A percentile compares a stretch with the other conserved stretches of the same genome.
Conservation (phyloP, 2,329 filamentous ascomycete genomes). For the Phaeosphaeriaceae sp. region DNA sequence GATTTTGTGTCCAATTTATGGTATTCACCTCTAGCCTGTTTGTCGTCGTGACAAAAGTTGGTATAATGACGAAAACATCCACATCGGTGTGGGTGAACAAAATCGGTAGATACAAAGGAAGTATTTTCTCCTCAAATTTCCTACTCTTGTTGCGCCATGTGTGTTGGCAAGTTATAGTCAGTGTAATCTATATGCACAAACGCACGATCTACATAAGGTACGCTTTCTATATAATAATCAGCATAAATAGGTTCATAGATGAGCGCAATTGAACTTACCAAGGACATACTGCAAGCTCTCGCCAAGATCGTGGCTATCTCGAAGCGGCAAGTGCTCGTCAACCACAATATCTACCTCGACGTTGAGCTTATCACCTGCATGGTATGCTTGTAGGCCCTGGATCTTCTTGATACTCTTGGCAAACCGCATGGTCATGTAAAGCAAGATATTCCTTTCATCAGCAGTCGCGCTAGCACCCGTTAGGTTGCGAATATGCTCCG, state of each 20-base stretch:
- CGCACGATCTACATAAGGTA: constrained; percentile 71
- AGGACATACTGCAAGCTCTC: constrained; percentile 83
- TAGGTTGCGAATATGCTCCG: constrained; percentile 79
- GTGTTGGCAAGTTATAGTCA: constrained; percentile 57
- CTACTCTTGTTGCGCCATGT: constrained; percentile 57
- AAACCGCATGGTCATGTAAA: constrained; percentile 94
- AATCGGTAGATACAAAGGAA: too few relatives aligned
- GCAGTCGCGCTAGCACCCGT: constrained; percentile 79
- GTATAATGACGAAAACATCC: not conserved
- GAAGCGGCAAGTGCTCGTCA: constrained; percentile 74
- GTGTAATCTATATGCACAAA: constrained; percentile 62
- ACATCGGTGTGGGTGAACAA: not conserved
- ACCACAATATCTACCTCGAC: constrained; percentile 85
- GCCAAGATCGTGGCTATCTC: constrained; percentile 80
- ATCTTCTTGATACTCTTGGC: constrained; percentile 86
- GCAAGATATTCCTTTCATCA: constrained; percentile 81
- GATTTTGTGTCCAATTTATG: too few relatives aligned
- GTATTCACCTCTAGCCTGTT: too few relatives aligned
- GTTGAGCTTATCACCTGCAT: constrained; percentile 83
- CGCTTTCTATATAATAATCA: constrained; percentile 60
- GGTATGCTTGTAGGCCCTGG: constrained; percentile 83
- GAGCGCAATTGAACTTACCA: constrained; percentile 45
- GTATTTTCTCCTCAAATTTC: not conserved
- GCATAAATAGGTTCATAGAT: not conserved
- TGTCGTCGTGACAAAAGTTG: too few relatives aligned